These are phyloP conservation scores for Liriodendron chinense DNA, from an alignment of 164 flowering plant species.

Conservation along the genomic window DNA sequence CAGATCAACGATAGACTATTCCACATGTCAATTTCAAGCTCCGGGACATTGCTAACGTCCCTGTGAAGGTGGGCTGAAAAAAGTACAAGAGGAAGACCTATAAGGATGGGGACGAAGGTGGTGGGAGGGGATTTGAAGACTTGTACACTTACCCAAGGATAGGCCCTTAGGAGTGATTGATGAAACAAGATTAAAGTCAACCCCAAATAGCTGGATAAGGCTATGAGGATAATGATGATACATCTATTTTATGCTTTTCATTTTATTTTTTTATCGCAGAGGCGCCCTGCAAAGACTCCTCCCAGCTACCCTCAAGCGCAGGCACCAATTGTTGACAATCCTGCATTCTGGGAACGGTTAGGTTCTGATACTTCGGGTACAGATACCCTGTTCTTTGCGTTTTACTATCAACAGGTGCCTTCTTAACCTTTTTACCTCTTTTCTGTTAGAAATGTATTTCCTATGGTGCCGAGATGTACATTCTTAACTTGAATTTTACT, in stretches of 20 bases:
- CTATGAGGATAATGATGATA: no score
- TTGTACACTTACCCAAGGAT: no score
- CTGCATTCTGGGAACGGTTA: conserved; percentile 90
- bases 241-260: not conserved
- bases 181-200: no score
- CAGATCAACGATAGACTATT: no score
- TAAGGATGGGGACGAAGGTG: no score
- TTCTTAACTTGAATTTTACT: not conserved
- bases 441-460: not conserved
- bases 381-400: conserved; percentile 88
- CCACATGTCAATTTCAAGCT: no score
- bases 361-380: conserved; percentile 58
- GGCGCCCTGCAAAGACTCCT: conserved; percentile 78
- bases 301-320: conserved; percentile 90
- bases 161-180: no score
- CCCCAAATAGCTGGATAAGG: no score
- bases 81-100: no score
- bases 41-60: no score
- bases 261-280: conserved; percentile 37
- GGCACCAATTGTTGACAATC: conserved; percentile 82
- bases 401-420: conserved; percentile 88
- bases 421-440: not conserved
- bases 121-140: no score
- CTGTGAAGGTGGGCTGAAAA: no score
- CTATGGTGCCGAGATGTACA: not conserved